Conservation (phyloP, 1,284 basidiomycete species). For the Agroathelia rolfsii region DNA sequence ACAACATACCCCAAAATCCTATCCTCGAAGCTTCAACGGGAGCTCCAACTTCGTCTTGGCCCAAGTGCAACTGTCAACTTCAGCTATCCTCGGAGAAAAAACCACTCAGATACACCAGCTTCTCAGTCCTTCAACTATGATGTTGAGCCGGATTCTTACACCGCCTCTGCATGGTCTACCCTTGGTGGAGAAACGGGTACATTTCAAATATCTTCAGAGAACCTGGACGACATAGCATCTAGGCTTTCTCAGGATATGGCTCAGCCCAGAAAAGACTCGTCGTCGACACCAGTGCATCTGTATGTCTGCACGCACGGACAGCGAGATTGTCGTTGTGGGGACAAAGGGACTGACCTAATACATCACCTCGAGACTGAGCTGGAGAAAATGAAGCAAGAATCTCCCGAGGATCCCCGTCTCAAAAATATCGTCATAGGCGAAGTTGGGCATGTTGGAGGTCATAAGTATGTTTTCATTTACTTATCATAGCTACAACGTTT, state of each 20-base stretch:
- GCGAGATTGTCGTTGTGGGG: conserved; percentile 68
- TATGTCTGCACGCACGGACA: conserved; percentile 67
- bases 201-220: conserved; percentile 33
- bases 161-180: conserved; percentile 41
- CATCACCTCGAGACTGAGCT: too few species aligned
- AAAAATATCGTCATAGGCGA: conserved; percentile 40
- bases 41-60: conserved; percentile 46
- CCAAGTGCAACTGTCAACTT: conserved; percentile 16
- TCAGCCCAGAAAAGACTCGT: conserved; percentile 9
- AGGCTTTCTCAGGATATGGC: conserved; percentile 26
- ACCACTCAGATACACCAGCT: neutral
- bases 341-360: conserved; percentile 48
- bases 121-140: neutral
- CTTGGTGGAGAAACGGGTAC: conserved; percentile 37
- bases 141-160: conserved; percentile 19
- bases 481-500: too few species aligned
- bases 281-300: conserved; percentile 32
- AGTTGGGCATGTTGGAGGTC: conserved; percentile 76
- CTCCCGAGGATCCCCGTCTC: conserved; percentile 14
- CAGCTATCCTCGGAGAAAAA: conserved; percentile 12
- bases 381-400: conserved; percentile 29
- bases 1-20: conserved; percentile 37
- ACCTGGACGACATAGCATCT: conserved; percentile 35
- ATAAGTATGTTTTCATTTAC: conserved; percentile 49
- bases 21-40: conserved; percentile 40